Percentiles rank a stretch among this genome's conserved stretches.
Evolutionary conservation across 345 rosid genomes (phyloP).

Genomic region (Populus pruinosa): DNA sequence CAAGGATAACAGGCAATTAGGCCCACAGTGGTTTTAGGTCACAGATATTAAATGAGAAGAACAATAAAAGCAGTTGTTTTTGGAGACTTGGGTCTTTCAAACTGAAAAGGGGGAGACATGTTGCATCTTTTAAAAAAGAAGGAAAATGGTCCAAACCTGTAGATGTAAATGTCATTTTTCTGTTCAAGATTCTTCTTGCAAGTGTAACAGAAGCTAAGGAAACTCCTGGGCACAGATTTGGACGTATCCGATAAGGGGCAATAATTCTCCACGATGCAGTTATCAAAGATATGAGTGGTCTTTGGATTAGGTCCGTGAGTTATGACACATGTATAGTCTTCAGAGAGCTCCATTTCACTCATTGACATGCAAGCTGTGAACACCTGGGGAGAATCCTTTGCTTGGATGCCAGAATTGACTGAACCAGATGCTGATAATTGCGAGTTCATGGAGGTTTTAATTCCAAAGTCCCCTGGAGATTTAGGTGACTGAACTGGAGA

Average conservation of each 20-base stretch:
- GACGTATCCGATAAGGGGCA: slow-evolving; percentile 18
- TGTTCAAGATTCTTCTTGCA: slow-evolving; percentile 76
- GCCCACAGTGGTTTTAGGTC: neutral
- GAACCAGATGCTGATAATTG: slow-evolving; percentile 27
- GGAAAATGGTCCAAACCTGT: slow-evolving; percentile 47
- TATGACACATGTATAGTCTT: slow-evolving; percentile 80
- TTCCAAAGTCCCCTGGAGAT: slow-evolving; percentile 52
- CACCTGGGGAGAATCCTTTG: slow-evolving; percentile 28
- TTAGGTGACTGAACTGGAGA: slow-evolving; percentile 24
- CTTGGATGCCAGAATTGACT: slow-evolving; percentile 22
- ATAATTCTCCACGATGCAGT: slow-evolving; percentile 57
- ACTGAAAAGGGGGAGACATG: neutral
- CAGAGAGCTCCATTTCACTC: slow-evolving; percentile 71
- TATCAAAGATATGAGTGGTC: slow-evolving; percentile 74
- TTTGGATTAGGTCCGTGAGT: slow-evolving; percentile 73
- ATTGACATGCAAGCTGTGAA: slow-evolving; percentile 26
- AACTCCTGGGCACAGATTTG: slow-evolving; percentile 17
- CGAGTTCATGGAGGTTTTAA: slow-evolving; percentile 32
- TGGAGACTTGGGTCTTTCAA: neutral
- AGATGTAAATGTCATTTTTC: slow-evolving; percentile 56
- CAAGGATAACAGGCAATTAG: neutral
- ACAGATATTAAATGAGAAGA: neutral
- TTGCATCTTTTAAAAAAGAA: neutral
- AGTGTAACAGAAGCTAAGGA: slow-evolving; percentile 60
- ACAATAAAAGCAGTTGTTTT: neutral